Evolutionary conservation across 441 rosid genomes (phyloP), one percentile per base, ranked within the genome.

Genomic region (Populus hybrid): DNA sequence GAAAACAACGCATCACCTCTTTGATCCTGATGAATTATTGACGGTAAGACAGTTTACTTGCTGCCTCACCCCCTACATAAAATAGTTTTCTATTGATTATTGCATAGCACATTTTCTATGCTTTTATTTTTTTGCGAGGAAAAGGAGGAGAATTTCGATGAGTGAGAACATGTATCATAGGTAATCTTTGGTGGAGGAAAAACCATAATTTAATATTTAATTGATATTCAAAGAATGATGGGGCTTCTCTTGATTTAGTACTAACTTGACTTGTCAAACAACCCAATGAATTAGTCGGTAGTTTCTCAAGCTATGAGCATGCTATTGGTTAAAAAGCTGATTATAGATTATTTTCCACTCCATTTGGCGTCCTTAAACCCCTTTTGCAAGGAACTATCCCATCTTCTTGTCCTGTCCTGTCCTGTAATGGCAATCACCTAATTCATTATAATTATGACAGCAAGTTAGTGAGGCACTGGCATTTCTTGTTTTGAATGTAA

Each of bases 11-110:
- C 99, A 92, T 82, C 92, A 91, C 82, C 97, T 96, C 69, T 96
- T 96, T 80, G 98, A 96, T 81, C 99, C 99, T 1, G 99, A 94
- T 18, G 99, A 96, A 20, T 67, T 96, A 72, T 79, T 96, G 82
- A 91, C 92, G 53, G 98, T 96, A 86, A 82, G 90, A 36, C 75
- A 77, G 65, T 71, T 71, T 12, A 35, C 46, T 35, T n/a, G 65
- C 68, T 38, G 32, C 28, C 66, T 9, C 28, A 10, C 12, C 5
- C 6, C 66, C 28, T 10, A 8, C 14, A 10, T 42, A 10, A 42
- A 42, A 12, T 61, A 61, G 66, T 61, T 61, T 21, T 61, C 66
- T n/a, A 21, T n/a, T 57, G 63, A 57, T 57, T 20, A 8, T 63
- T 50, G 6, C 28, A 18, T 2, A 21, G 8, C 50, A 50, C 26